Conservation (phyloP, 768 basidiomycete species). For the Serendipita vermifera region DNA sequence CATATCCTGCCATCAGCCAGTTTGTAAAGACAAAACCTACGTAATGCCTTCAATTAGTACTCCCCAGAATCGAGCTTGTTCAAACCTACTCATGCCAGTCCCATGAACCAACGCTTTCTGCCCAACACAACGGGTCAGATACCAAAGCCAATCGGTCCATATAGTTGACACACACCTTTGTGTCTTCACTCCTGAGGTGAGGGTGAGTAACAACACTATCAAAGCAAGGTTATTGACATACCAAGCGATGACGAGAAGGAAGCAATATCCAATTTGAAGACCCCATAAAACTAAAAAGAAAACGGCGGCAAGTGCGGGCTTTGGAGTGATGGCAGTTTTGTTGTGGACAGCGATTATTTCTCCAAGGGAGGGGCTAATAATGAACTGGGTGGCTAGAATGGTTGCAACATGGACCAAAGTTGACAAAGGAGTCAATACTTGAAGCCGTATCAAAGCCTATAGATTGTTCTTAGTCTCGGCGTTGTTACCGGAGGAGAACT, state of each 20-base stretch:
- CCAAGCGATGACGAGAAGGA: constrained; percentile 55
- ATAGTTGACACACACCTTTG: constrained; percentile 41
- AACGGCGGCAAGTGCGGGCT: constrained; percentile 38
- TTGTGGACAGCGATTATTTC: constrained; percentile 35
- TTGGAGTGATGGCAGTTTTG: constrained; percentile 63
- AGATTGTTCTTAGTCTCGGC: neutral
- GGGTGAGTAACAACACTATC: no score
- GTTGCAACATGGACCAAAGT: constrained; percentile 68
- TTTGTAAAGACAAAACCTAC: constrained; percentile 62
- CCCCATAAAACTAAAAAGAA: constrained; percentile 52
- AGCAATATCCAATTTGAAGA: constrained; percentile 69
- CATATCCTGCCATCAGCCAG: constrained; percentile 69
- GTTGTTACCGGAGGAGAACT: no score
- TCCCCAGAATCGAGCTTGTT: neutral
- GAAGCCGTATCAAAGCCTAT: constrained; percentile 39
- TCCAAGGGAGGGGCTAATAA: constrained; percentile 55
- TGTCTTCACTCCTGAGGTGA: constrained; percentile 35
- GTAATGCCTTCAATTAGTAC: neutral
- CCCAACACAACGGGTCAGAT: neutral
- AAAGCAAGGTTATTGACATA: no score
- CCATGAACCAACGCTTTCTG: constrained; percentile 60
- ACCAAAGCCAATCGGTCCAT: neutral
- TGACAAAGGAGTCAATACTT: constrained; percentile 77
- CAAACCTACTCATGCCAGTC: constrained; percentile 48
- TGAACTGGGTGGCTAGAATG: constrained; percentile 50